These are phyloP conservation scores for Metschnikowia kunwiensis DNA, from an alignment of 805 yeast species.

Conservation along the genomic window DNA sequence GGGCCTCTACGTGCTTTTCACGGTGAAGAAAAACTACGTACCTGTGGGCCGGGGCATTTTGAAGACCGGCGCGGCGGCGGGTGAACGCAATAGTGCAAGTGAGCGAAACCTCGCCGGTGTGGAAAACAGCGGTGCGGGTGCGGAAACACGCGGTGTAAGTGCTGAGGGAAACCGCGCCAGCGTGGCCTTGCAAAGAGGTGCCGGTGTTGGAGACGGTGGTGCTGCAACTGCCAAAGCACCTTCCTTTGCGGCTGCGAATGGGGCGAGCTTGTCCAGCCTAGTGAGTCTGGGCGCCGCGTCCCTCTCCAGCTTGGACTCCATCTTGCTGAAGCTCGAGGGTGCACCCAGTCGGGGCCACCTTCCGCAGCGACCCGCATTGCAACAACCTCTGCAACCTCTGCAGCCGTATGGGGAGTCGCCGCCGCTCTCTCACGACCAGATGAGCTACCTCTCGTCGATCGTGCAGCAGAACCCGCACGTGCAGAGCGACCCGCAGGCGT, in stretches of 20 bases:
- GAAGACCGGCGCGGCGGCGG: conserved; percentile 13
- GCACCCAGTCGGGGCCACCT: neutral
- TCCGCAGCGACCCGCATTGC: neutral
- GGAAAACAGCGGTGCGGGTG: neutral
- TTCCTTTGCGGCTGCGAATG: neutral
- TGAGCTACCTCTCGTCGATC: conserved; percentile 14
- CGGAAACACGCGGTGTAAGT: neutral
- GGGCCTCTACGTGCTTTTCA: conserved; percentile 29
- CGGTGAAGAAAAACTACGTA: conserved; percentile 36
- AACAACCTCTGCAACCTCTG: neutral
- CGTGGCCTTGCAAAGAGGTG: no score
- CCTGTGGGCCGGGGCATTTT: conserved; percentile 25
- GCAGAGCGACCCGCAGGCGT: conserved; percentile 18
- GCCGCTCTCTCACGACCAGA: conserved; percentile 16
- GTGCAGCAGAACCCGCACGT: conserved; percentile 20
- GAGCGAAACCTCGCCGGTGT: conserved; percentile 29
- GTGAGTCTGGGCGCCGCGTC: no score
- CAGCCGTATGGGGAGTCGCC: conserved; percentile 1
- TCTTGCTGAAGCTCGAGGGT: conserved; percentile 23
- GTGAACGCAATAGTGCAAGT: conserved; percentile 22
- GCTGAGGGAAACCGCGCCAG: neutral
- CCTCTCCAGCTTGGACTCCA: conserved; percentile 20
- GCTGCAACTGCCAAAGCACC: conserved; percentile 8
- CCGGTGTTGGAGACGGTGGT: neutral
- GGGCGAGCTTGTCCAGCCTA: no score